A percentile compares a stretch with the other conserved stretches of the same genome.
Evolutionary conservation across 139 green algal species (phyloP).

Genomic region (Closterium sp.): DNA sequence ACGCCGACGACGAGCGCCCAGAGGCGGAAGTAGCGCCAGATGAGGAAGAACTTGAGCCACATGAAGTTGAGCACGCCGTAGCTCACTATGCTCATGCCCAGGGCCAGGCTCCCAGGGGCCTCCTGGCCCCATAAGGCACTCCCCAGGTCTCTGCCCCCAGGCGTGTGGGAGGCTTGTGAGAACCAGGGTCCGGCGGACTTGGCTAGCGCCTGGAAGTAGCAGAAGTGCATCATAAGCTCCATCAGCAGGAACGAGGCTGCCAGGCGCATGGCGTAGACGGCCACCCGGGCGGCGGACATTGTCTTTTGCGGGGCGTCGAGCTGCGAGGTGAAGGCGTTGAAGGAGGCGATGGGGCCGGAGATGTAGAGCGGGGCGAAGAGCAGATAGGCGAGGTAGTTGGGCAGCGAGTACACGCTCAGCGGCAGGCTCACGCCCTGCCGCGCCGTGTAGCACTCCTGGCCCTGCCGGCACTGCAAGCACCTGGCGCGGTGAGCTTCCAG

Average conservation of each 20-base stretch:
- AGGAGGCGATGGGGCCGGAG: slow-evolving; percentile 81
- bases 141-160: not conserved
- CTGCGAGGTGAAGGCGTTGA: slow-evolving; percentile 74
- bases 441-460: not conserved
- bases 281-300: slow-evolving; percentile 43
- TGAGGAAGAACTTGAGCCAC: slow-evolving; percentile 85
- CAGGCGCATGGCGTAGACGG: slow-evolving; percentile 62
- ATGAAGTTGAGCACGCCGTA: slow-evolving; percentile 78
- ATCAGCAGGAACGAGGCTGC: slow-evolving; percentile 59
- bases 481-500: not conserved
- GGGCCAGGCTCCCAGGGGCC: slow-evolving; percentile 22
- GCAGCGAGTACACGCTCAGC: not conserved
- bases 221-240: slow-evolving; percentile 76
- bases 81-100: slow-evolving; percentile 11
- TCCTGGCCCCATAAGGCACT: slow-evolving; percentile 38
- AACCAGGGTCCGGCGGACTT: not conserved
- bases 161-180: not conserved
- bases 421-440: slow-evolving; percentile 12
- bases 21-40: slow-evolving; percentile 63
- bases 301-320: slow-evolving; percentile 35
- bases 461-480: not conserved
- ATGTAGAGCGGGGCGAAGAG: slow-evolving; percentile 93
- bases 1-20: slow-evolving; percentile 62
- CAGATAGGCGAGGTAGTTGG: slow-evolving; percentile 66
- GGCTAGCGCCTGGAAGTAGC: slow-evolving; percentile 82